A percentile compares a stretch with the other conserved stretches of the same genome.
Evolutionary conservation across 768 basidiomycete genomes (phyloP).

Genomic region (Amanita phalloides): DNA sequence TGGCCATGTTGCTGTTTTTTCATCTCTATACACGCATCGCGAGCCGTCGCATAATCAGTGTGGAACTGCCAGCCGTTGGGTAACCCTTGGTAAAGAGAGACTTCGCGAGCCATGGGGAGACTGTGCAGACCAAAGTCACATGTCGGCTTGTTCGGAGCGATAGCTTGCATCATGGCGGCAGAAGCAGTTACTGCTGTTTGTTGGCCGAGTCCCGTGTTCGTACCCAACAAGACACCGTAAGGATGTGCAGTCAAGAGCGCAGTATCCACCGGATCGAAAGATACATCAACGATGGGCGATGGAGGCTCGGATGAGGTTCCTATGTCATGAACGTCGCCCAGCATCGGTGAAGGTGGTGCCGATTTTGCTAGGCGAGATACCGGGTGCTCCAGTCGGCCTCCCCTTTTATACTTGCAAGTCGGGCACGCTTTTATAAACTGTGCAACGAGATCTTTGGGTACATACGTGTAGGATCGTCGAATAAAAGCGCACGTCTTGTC

Average conservation of each 20-base stretch:
- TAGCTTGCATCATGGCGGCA: background rate
- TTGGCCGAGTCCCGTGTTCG: background rate
- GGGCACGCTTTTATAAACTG: constrained; percentile 75
- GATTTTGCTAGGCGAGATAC: constrained; percentile 1
- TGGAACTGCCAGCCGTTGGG: constrained; percentile 39
- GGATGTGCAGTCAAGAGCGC: background rate
- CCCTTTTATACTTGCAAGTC: constrained; percentile 48
- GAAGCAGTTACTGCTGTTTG: background rate
- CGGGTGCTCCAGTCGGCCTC: constrained; percentile 17
- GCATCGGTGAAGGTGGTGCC: background rate
- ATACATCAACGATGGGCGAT: background rate
- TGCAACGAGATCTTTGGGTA: constrained; percentile 76
- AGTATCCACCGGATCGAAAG: background rate
- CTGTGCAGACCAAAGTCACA: constrained; percentile 9
- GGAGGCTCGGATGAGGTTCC: background rate
- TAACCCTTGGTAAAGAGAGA: constrained; percentile 34
- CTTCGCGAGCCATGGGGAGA: constrained; percentile 32
- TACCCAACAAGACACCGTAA: background rate
- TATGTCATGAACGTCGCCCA: background rate
- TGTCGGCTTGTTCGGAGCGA: background rate
- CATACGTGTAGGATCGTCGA: constrained; percentile 65
- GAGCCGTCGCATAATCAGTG: constrained; percentile 23
- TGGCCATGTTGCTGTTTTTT: constrained; percentile 12
- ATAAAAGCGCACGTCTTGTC: constrained; percentile 68
- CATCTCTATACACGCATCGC: constrained; percentile 23